phyloP scores from a whole-genome alignment of 1,284 basidiomycete species.

The Irpex sp. region DNA sequence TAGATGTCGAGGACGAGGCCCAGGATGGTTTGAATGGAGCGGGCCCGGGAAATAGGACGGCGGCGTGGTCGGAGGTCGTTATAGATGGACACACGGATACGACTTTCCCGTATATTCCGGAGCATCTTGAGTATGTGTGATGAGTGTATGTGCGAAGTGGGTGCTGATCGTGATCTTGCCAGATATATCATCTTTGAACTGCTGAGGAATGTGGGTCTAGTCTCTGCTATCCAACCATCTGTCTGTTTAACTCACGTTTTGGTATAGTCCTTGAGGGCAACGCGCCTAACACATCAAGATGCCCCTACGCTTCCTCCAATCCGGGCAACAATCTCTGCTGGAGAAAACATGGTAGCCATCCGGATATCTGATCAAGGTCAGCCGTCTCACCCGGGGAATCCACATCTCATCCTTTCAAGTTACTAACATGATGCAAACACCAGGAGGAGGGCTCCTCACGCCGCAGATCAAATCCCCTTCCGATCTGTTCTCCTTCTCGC shows the following conservation, averaged over 20 bases:
- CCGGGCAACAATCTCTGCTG: slow-evolving; percentile 67
- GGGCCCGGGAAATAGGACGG: slow-evolving; percentile 23
- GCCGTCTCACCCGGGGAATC: slow-evolving; percentile 1
- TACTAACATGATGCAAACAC: background rate
- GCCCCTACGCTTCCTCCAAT: slow-evolving; percentile 47
- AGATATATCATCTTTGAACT: slow-evolving; percentile 89
- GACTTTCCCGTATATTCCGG: slow-evolving; percentile 80
- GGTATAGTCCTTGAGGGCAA: slow-evolving; percentile 64
- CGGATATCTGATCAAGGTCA: slow-evolving; percentile 84
- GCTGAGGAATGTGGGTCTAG: slow-evolving; percentile 68
- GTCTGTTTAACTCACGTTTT: background rate
- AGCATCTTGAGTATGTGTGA: slow-evolving; percentile 72
- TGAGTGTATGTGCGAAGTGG: background rate
- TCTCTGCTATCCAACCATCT: slow-evolving; percentile 4
- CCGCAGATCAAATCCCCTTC: slow-evolving; percentile 52
- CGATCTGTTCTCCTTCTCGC: slow-evolving; percentile 81
- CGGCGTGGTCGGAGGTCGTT: slow-evolving; percentile 58
- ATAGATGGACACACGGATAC: slow-evolving; percentile 73
- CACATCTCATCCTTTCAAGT: background rate
- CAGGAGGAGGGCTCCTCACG: slow-evolving; percentile 65
- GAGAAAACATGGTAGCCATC: slow-evolving; percentile 66
- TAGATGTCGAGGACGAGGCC: slow-evolving; percentile 36
- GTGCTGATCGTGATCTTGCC: background rate
- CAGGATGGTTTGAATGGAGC: background rate
- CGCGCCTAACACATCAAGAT: slow-evolving; percentile 43